phyloP scores from a whole-genome alignment of 768 basidiomycete species.

The Tubosaeta brunneosetosa region DNA sequence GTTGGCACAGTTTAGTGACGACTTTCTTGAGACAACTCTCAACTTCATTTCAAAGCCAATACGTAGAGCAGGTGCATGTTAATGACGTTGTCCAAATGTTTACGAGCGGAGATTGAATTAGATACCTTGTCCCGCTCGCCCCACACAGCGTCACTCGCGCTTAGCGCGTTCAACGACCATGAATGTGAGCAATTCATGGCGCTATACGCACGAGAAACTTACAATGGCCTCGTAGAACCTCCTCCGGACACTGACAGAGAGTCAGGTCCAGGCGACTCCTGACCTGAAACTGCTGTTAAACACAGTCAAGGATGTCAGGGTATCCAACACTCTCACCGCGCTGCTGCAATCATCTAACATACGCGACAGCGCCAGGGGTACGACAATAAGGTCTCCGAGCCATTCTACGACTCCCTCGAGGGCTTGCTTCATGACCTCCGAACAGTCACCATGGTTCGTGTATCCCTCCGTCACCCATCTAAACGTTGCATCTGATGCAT shows the following conservation, averaged over 20 bases:
- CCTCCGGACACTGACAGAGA: constrained; percentile 78
- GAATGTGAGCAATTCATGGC: constrained; percentile 15
- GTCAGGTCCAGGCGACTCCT: constrained; percentile 57
- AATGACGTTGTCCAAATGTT: background rate
- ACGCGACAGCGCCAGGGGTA: constrained; percentile 40
- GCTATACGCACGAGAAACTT: background rate
- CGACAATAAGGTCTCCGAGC: constrained; percentile 73
- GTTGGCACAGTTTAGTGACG: no score
- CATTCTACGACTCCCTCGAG: constrained; percentile 93
- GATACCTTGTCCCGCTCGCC: constrained; percentile 29
- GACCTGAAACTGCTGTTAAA: constrained; percentile 80
- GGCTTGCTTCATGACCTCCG: constrained; percentile 82
- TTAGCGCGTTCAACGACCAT: constrained; percentile 25
- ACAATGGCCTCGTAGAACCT: constrained; percentile 59
- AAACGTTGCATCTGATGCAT: constrained; percentile 28
- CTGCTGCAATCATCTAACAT: constrained; percentile 19
- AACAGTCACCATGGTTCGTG: constrained; percentile 61
- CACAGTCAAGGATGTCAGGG: constrained; percentile 84
- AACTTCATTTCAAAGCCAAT: no score
- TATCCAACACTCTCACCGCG: constrained; percentile 40
- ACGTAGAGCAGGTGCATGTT: no score
- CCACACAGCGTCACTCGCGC: constrained; percentile 31
- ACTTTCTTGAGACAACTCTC: no score
- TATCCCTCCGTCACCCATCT: constrained; percentile 6
- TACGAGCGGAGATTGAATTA: constrained; percentile 29